A percentile compares a stretch with the other conserved stretches of the same genome.
phyloP scores from a whole-genome alignment of 495 filamentous ascomycete genomes.

The Hyaloscypha variabilis region DNA sequence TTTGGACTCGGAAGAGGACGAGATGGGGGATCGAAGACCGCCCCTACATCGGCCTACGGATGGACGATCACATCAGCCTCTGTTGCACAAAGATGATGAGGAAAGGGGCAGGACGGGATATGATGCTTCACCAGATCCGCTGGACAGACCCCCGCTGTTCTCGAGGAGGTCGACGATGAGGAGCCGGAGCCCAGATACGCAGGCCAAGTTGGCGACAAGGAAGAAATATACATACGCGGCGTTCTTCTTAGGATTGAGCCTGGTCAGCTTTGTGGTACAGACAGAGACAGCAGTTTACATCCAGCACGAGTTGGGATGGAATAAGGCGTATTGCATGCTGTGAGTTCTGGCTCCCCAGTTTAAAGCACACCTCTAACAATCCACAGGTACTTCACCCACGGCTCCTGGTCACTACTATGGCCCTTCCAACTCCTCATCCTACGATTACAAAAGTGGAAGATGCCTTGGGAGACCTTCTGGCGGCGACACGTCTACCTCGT shows the following conservation, averaged over 20 bases:
- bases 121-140: conserved; percentile 16
- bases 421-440: conserved; percentile 81
- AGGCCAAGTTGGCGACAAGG: conserved; percentile 60
- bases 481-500: conserved; percentile 73
- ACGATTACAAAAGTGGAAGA: conserved; percentile 62
- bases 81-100: conserved; percentile 47
- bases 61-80: conserved; percentile 53
- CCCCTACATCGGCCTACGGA: conserved; percentile 54
- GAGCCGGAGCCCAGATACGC: conserved; percentile 39
- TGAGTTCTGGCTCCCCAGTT: conserved; percentile 38
- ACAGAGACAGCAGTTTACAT: conserved; percentile 95
- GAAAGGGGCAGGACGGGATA: conserved; percentile 45
- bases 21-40: conserved; percentile 43
- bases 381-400: conserved; percentile 85
- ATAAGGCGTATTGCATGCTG: conserved; percentile 98
- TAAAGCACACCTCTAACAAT: conserved; percentile 14
- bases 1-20: conserved; percentile 43
- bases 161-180: conserved; percentile 34
- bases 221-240: conserved; percentile 85
- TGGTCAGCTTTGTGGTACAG: conserved; percentile 84
- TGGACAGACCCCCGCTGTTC: conserved; percentile 24
- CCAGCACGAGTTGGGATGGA: conserved; percentile 84
- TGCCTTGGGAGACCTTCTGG: conserved; percentile 89
- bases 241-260: conserved; percentile 76
- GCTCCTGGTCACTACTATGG: conserved; percentile 90